Evolutionary conservation across 2,329 filamentous ascomycete genomes (phyloP).

Genomic region (Cladosporium velox): DNA sequence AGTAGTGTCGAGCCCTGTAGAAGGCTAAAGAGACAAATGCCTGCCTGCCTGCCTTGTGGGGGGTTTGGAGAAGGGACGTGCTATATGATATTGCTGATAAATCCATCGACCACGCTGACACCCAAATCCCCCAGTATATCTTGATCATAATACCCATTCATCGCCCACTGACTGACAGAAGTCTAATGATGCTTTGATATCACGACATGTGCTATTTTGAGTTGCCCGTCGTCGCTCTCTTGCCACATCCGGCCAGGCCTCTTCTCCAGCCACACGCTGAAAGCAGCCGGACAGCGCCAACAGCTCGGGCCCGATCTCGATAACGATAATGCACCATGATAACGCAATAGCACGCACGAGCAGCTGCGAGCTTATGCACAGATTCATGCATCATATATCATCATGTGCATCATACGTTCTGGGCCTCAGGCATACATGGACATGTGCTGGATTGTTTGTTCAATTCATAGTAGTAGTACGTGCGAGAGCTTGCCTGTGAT

Average conservation of each 20-base stretch:
- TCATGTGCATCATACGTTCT: too few relatives aligned
- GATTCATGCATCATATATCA: too few relatives aligned
- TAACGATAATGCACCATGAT: slow-evolving; percentile 14
- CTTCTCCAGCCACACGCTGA: background rate
- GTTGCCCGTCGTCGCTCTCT: background rate
- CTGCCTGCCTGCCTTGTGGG: background rate
- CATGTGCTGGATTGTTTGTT: background rate
- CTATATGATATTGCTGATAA: background rate
- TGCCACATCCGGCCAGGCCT: background rate
- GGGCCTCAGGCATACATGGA: background rate
- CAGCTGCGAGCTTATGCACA: background rate
- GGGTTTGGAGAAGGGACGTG: background rate
- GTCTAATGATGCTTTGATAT: background rate
- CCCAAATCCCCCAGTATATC: too few relatives aligned
- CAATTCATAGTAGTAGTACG: background rate
- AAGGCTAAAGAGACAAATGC: background rate
- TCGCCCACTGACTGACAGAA: background rate
- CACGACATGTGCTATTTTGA: slow-evolving; percentile 3
- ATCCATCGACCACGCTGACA: background rate
- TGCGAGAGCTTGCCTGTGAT: background rate
- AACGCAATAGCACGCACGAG: slow-evolving; percentile 10
- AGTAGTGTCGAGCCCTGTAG: background rate
- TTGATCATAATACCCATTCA: too few relatives aligned
- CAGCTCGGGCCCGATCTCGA: background rate
- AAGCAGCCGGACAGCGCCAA: too few relatives aligned